Evolutionary conservation across 176 grass and related monocot genomes (phyloP), one percentile per base, ranked within the genome.

Genomic region (Puya raimondii): DNA sequence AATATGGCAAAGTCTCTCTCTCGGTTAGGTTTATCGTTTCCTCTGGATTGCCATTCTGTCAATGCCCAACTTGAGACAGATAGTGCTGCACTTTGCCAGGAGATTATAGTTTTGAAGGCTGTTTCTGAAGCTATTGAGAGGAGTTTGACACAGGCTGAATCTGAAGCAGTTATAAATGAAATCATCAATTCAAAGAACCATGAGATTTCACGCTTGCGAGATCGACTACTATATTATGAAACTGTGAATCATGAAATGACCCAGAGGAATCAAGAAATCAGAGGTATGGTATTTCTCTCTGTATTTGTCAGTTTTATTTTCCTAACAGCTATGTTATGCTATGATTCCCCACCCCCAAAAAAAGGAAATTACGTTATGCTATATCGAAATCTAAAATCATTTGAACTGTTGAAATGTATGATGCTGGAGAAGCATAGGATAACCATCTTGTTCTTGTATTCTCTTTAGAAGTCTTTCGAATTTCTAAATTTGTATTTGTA

Each of bases 201-300:
- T 69, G 75, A 69, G 47, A 77, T 77, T 69, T 52, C 65, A 69
- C 53, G 75, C 12, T 59, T 77, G 15, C 33, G 26, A 7, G 66
- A 77, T 50, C 53, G 75, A 26, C 17, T 77, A 16, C 75, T 69
- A 10, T 77, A 77, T 59, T 77, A 77, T 61, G 75, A 77, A 69
- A 53, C 75, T 77, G 75, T 66, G 10, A 77, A 77, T 47, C 66
- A 53, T 47, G 75, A 77, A 21, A 77, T 77, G 75, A 69, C 65
- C 54, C 75, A 77, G 16, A 77, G 75, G 66, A 77, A 77, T 56
- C 75, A 63, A 69, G 53, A 77, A 61, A 47, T 52, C 5, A 7
- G 68, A 49, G 75, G 75, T 77, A 66, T 59, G 65, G 48, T 17
- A 15, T 17, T n/a, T 15, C 56, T 59, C 56, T 59, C 20, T 59